Percentiles rank a stretch among this genome's conserved stretches.
Evolutionary conservation across 495 filamentous ascomycete genomes (phyloP).

Genomic region (Penicillium flavigenum): DNA sequence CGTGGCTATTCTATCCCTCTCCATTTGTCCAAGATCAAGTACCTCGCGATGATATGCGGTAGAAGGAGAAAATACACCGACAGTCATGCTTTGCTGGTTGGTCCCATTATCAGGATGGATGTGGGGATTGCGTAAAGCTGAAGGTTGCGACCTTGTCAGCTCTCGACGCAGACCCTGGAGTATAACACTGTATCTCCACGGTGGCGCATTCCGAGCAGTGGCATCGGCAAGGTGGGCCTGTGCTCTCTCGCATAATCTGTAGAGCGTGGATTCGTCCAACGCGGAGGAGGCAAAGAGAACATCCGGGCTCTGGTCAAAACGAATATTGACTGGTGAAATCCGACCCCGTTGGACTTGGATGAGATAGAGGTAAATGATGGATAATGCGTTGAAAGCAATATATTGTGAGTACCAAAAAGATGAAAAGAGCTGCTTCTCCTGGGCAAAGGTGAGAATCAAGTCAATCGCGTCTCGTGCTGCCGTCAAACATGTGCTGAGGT

Average conservation of each 20-base stretch:
- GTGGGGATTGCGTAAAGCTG: background rate
- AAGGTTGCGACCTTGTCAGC: constrained; percentile 7
- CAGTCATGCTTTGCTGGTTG: too few species aligned
- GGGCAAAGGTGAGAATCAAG: constrained; percentile 25
- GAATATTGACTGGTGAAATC: constrained; percentile 15
- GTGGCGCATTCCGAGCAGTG: constrained; percentile 28
- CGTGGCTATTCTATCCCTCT: too few species aligned
- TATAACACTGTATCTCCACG: constrained; percentile 31
- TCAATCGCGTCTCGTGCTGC: constrained; percentile 26
- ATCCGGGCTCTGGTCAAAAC: constrained; percentile 1
- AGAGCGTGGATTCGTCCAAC: constrained; percentile 20
- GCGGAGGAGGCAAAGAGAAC: background rate
- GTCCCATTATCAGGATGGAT: background rate
- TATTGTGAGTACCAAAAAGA: constrained; percentile 36
- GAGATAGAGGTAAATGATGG: constrained; percentile 30
- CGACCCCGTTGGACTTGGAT: constrained; percentile 25
- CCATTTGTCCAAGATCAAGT: too few species aligned
- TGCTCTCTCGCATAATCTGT: constrained; percentile 23
- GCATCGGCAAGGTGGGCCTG: constrained; percentile 29
- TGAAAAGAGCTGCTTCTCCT: constrained; percentile 27
- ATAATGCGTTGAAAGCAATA: constrained; percentile 34
- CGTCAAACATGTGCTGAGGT: constrained; percentile 22
- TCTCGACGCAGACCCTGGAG: constrained; percentile 28
- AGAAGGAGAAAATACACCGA: too few species aligned
- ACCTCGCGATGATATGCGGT: too few species aligned